Evolutionary conservation across 2,329 filamentous ascomycete genomes (phyloP), one percentile per base, ranked within the genome.

Genomic region (Didymella glomerata): DNA sequence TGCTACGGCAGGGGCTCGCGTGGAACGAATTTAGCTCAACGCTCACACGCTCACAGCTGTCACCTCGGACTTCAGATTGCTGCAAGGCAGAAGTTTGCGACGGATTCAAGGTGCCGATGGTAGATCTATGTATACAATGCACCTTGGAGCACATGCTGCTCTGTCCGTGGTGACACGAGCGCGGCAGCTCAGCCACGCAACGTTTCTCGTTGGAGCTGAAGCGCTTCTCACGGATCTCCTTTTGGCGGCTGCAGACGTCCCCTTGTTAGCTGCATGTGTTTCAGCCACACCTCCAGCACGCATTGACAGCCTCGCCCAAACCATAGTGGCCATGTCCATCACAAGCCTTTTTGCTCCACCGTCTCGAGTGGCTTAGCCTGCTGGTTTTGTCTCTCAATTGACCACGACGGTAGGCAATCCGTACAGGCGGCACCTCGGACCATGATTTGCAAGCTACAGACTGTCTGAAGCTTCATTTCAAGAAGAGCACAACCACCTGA

Each of bases 271-370:
- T 32, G 49, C 55, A 45, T 38, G 16, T 20, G 56, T 59, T 59
- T 59, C 57, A 60, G 57, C 57, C 57, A 60, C 57, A 60, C 51
- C 32, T 52, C 11, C 40, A 41, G 36, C 30, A 30, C 48, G 38
- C 55, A 48, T 13, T 16, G 40, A 54, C 55, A 54, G 45, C 49
- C 54, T 41, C 40, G 49, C 40, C 25, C 40, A 30, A 16, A 44
- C n/a, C 44, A 28, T 22, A 24, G 24, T 20, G 8, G 14, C 25
- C 16, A 22, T 13, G 18, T 11, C 18, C 22, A 20, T 14, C 44
- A 48, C n/a, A 27, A 42, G 34, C 54, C 42, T 52, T 14, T 14
- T 34, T 40, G n/a, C 22, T 48, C 10, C 16, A 24, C 10, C 32
- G 22, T 54, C 32, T 47, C 24, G 8, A 28, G 24, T 48, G 38